Percentiles rank a stretch among this genome's conserved stretches.
phyloP scores from a whole-genome alignment of 1,139 yeast genomes.

The Scheffersomyces insectosa region DNA sequence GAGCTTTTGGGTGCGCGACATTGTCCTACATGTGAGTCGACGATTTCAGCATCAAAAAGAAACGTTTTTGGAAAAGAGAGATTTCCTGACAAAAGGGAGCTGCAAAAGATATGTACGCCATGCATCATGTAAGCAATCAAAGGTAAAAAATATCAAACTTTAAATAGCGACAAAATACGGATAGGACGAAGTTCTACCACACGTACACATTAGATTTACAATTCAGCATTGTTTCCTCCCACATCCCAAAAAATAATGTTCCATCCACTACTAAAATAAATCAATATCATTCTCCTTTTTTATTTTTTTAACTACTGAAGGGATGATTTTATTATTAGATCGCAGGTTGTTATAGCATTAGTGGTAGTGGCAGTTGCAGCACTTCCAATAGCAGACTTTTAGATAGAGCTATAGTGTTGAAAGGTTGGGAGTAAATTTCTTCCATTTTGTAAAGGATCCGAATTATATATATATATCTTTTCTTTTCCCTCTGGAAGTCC shows the following conservation, averaged over 20 bases:
- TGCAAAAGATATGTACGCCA: background rate
- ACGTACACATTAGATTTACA: background rate
- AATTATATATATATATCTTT: constrained; percentile 9
- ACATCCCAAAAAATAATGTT: background rate
- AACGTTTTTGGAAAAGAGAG: too few species aligned
- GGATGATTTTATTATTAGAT: background rate
- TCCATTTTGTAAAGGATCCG: background rate
- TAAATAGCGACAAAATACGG: constrained; percentile 4
- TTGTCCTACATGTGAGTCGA: too few species aligned
- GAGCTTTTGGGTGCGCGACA: too few species aligned
- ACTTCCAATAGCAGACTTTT: background rate
- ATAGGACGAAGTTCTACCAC: constrained; percentile 5
- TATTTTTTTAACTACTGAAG: background rate
- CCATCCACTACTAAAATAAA: background rate
- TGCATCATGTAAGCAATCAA: constrained; percentile 1
- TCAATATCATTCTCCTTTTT: background rate
- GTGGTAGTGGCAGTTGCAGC: background rate
- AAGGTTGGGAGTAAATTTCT: too few species aligned
- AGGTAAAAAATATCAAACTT: background rate
- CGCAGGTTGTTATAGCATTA: constrained; percentile 9
- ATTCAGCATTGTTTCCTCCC: background rate
- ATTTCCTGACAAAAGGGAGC: too few species aligned
- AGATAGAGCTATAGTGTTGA: too few species aligned
- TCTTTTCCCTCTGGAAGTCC: constrained; percentile 1
- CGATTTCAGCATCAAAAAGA: too few species aligned